Conservation (phyloP, 176 grass and related monocot genomes). For the Alopecurus myosuroides region DNA sequence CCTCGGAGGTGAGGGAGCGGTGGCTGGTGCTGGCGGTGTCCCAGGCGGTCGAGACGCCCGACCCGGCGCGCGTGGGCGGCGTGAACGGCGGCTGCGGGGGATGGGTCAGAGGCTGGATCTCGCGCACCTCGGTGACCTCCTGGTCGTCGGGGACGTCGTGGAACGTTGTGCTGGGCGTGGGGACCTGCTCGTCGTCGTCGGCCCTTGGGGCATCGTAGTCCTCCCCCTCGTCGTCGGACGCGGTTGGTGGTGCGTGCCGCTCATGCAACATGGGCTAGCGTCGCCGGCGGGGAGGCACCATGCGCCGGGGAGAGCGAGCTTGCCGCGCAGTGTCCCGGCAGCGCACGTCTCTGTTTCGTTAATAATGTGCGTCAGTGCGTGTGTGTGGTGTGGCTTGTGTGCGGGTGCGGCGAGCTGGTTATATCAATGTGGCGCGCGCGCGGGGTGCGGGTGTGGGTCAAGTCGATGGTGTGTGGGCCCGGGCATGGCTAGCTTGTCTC, state of each 20-base stretch:
- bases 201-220: background rate
- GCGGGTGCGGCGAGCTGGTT: background rate
- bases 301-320: background rate
- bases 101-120: slow-evolving; percentile 62
- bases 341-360: background rate
- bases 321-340: background rate
- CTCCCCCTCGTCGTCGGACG: background rate
- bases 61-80: slow-evolving; percentile 24
- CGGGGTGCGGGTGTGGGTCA: background rate
- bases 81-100: background rate
- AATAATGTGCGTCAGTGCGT: background rate
- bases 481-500: background rate
- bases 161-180: slow-evolving; percentile 11
- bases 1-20: slow-evolving; percentile 50
- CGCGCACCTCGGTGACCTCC: slow-evolving; percentile 46
- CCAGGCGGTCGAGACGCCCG: slow-evolving; percentile 21
- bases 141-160: slow-evolving; percentile 34
- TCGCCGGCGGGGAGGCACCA: slow-evolving; percentile 11
- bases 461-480: background rate
- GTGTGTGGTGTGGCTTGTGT: background rate
- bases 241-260: slow-evolving; percentile 21
- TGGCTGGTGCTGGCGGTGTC: slow-evolving; percentile 49
- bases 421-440: background rate
- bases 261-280: slow-evolving; percentile 56
- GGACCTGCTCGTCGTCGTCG: background rate